A percentile compares a stretch with the other conserved stretches of the same genome.
These are phyloP conservation scores for Mycena vitilis DNA, from an alignment of 768 basidiomycete genomes.

Conservation along the genomic window DNA sequence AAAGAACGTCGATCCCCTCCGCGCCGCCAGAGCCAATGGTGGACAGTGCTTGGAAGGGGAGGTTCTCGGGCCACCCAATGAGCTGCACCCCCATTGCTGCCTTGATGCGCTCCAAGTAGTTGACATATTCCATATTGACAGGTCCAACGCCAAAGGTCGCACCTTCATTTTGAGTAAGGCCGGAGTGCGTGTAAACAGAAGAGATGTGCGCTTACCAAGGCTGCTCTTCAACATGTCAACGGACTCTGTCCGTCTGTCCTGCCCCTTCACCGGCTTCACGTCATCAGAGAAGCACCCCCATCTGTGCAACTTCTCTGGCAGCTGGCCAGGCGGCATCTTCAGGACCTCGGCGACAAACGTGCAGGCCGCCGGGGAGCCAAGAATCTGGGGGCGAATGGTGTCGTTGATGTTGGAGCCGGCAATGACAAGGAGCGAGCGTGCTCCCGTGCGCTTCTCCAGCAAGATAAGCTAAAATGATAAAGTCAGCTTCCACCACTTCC, in stretches of 20 bases:
- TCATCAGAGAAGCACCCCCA: background rate
- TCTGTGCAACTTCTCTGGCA: background rate
- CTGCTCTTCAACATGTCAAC: background rate
- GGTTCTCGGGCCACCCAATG: background rate
- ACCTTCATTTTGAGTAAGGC: background rate
- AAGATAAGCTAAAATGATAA: background rate
- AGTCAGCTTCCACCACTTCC: background rate
- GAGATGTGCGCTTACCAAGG: background rate
- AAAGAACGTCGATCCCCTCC: background rate
- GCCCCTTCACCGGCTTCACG: background rate
- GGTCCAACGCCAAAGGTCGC: background rate
- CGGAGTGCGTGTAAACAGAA: background rate
- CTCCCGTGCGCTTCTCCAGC: background rate
- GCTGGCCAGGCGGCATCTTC: background rate
- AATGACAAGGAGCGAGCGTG: background rate
- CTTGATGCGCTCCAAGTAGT: background rate
- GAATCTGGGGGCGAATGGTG: background rate
- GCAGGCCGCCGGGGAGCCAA: background rate
- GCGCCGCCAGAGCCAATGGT: background rate
- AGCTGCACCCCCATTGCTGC: background rate
- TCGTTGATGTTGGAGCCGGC: background rate
- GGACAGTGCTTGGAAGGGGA: background rate
- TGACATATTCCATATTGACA: background rate
- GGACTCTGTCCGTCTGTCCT: background rate
- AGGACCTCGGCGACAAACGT: background rate